Percentiles rank a stretch among this genome's conserved stretches.
Conservation (phyloP, 148 eudicot genomes). For the Persicaria tinctoria region DNA sequence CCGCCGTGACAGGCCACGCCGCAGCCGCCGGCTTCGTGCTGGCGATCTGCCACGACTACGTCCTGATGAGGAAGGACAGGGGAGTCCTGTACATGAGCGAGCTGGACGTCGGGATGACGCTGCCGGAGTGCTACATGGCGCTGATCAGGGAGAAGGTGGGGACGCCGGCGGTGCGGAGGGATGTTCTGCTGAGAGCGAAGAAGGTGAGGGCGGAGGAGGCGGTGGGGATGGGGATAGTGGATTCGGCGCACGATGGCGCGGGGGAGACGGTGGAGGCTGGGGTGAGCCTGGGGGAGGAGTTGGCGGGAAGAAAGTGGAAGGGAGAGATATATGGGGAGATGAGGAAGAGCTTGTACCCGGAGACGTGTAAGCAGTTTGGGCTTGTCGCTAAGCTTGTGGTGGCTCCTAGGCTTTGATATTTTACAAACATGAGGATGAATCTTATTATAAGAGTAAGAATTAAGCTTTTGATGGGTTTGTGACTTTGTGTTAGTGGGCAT, state of each 20-base stretch:
- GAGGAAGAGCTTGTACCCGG: slow-evolving; percentile 36
- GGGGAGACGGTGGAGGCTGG: slow-evolving; percentile 21
- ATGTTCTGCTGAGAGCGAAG: slow-evolving; percentile 27
- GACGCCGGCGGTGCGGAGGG: slow-evolving; percentile 23
- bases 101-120: slow-evolving; percentile 45
- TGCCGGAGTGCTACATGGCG: slow-evolving; percentile 40
- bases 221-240: slow-evolving; percentile 23
- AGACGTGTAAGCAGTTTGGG: slow-evolving; percentile 21
- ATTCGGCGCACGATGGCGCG: slow-evolving; percentile 14
- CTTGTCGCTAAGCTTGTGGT: slow-evolving; percentile 14
- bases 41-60: slow-evolving; percentile 18
- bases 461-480: too few relatives aligned
- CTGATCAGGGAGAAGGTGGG: slow-evolving; percentile 33
- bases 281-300: slow-evolving; percentile 20
- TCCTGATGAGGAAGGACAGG: slow-evolving; percentile 18
- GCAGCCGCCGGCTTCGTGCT: slow-evolving; percentile 17
- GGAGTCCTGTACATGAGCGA: slow-evolving; percentile 28
- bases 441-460: too few relatives aligned
- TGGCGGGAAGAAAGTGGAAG: slow-evolving; percentile 28
- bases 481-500: too few relatives aligned
- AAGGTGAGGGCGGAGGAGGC: slow-evolving; percentile 33
- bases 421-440: too few relatives aligned
- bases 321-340: slow-evolving; percentile 36
- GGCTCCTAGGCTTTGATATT: slow-evolving; percentile 21
- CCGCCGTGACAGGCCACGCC: slow-evolving; percentile 20